A percentile compares a stretch with the other conserved stretches of the same genome.
These are phyloP conservation scores for Tylopilus sp. DNA, from an alignment of 768 basidiomycete species.

Conservation along the genomic window DNA sequence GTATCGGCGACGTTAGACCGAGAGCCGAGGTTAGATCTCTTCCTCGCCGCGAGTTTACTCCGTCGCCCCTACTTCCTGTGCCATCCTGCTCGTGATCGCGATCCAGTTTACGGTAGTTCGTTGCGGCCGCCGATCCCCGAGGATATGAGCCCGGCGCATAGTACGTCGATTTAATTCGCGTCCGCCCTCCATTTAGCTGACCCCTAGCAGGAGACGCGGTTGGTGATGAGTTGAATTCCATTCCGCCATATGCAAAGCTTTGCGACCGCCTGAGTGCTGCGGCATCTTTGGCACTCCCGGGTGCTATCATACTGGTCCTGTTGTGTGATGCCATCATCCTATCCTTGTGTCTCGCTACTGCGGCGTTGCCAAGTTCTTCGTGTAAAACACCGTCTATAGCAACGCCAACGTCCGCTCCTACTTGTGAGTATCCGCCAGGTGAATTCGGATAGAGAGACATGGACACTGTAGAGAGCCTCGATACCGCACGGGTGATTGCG, in stretches of 20 bases:
- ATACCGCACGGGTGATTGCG: conserved; percentile 39
- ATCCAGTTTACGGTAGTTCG: conserved; percentile 32
- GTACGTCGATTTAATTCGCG: conserved; percentile 67
- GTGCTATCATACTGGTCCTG: conserved; percentile 24
- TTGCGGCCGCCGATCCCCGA: conserved; percentile 48
- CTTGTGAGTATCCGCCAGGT: conserved; percentile 29
- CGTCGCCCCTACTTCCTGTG: conserved; percentile 31
- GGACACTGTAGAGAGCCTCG: conserved; percentile 40
- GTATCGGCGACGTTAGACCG: conserved; percentile 33
- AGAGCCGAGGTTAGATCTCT: conserved; percentile 38
- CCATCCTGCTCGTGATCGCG: conserved; percentile 32
- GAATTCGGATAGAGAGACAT: conserved; percentile 48
- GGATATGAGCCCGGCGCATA: conserved; percentile 53
- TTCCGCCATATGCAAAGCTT: conserved; percentile 51
- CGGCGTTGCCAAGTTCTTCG: conserved; percentile 39
- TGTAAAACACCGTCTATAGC: conserved; percentile 38
- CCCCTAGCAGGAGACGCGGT: conserved; percentile 21
- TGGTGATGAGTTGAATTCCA: conserved; percentile 46
- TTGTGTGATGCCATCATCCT: conserved; percentile 20
- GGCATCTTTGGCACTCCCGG: conserved; percentile 17
- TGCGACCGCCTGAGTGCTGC: conserved; percentile 29
- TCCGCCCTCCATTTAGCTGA: conserved; percentile 48
- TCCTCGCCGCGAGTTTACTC: conserved; percentile 44
- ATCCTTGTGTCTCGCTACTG: conserved; percentile 33
- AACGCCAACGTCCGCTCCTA: conserved; percentile 30